These are phyloP conservation scores for Colletotrichum tropicale DNA, from an alignment of 2,329 filamentous ascomycete genomes.

Conservation along the genomic window DNA sequence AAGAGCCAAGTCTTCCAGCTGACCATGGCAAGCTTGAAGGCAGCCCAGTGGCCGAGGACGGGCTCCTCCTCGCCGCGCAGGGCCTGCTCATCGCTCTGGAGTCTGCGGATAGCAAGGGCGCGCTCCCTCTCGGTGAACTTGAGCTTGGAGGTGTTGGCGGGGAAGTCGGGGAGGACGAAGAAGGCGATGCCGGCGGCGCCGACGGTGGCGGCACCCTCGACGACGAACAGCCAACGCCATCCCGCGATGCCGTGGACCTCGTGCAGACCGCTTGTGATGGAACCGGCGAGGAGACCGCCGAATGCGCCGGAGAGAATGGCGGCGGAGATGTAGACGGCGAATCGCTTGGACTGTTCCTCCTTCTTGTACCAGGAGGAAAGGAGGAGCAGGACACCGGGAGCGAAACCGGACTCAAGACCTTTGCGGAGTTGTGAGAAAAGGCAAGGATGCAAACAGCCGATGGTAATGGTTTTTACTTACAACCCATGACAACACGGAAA, in stretches of 20 bases:
- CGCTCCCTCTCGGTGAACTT: constrained; percentile 65
- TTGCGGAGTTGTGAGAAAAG: constrained; percentile 41
- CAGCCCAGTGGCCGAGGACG: constrained; percentile 33
- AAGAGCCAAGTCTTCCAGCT: constrained; percentile 46
- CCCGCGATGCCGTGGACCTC: constrained; percentile 52
- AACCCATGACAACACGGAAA: constrained; percentile 53
- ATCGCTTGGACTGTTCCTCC: constrained; percentile 33
- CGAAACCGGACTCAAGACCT: constrained; percentile 63
- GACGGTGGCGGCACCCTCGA: constrained; percentile 70
- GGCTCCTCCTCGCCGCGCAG: constrained; percentile 69
- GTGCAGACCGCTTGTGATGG: constrained; percentile 59
- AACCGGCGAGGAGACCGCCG: constrained; percentile 65
- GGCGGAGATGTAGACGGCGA: constrained; percentile 73
- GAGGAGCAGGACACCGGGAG: constrained; percentile 64
- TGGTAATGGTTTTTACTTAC: neutral
- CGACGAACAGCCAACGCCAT: constrained; percentile 61
- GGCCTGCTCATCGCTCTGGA: constrained; percentile 66
- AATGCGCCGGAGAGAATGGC: constrained; percentile 73
- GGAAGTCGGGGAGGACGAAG: constrained; percentile 74
- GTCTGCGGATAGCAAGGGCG: constrained; percentile 62
- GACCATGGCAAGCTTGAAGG: constrained; percentile 29
- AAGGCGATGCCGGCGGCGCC: constrained; percentile 65
- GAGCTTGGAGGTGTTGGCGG: constrained; percentile 55
- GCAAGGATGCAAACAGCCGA: neutral
- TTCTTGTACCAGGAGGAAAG: constrained; percentile 70